phyloP scores from a whole-genome alignment of 257 asterid species.

The Nicotiana noctiflora region DNA sequence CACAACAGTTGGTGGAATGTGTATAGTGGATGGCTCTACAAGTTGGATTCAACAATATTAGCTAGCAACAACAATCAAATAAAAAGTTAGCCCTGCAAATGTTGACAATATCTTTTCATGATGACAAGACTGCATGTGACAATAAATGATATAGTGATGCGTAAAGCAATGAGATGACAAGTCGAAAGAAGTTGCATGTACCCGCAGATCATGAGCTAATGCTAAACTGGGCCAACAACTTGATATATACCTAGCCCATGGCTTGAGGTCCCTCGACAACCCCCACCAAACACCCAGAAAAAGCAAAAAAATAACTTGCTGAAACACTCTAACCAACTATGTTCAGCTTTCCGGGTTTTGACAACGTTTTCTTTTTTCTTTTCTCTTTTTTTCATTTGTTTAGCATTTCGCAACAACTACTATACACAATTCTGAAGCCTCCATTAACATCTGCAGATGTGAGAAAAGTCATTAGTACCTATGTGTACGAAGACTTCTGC shows the following conservation, averaged over 20 bases:
- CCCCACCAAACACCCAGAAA: background rate
- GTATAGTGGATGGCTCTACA: conserved; percentile 63
- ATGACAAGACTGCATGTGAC: background rate
- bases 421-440: background rate
- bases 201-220: background rate
- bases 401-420: background rate
- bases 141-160: background rate
- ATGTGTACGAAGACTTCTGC: conserved; percentile 93
- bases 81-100: background rate
- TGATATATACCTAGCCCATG: background rate
- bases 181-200: background rate
- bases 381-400: background rate
- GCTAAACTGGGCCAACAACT: background rate
- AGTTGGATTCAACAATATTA: conserved; percentile 1
- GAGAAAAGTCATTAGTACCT: conserved; percentile 31
- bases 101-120: background rate
- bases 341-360: conserved; percentile 2
- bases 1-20: conserved; percentile 17
- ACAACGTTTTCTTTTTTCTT: background rate
- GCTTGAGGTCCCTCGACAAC: background rate
- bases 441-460: background rate
- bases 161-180: no score
- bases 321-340: background rate
- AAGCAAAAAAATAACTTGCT: background rate
- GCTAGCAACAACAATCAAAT: background rate